Base-by-base conservation (phyloP, 208 protist genomes). In the Acanthamoeba lenticulata region DNA sequence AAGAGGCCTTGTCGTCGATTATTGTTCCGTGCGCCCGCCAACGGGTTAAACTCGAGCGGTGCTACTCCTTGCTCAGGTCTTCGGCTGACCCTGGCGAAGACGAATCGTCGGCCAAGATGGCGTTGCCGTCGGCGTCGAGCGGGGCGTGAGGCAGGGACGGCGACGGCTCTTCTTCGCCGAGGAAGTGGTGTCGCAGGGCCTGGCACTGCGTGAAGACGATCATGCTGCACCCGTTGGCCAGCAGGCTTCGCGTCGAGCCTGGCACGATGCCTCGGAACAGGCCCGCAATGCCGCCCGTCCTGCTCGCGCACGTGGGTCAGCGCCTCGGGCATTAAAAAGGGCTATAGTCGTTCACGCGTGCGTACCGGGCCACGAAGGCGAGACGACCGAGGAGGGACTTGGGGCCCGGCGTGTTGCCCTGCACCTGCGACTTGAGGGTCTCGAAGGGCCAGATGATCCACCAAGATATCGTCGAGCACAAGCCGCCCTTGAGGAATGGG, bases 371-470 rank as follows among this genome's bases (percentile, higher is more conserved):
- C 5, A 94, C 77, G 32, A 52, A 77, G 34, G 47, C 55, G 42
- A 94, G 72, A 17, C 93, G 45, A 19, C 42, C 24, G n/a, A 42
- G 57, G 36, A 94, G 19, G 57, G 40, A 32, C 34, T 94, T 65
- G 24, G 93, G 93, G 2, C 93, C 93, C 29, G 93, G 93, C 19
- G 93, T 94, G 79, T 93, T 93, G 24, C 74, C 93, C 90, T 94
- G 93, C 19, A 94, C 74, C 32, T 94, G 93, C 40, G 93, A 94
- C 60, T 94, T 94, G 67, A 94, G 47, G 44, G 81, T 92, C 57
- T 94, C 93, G 74, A 94, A 94, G 15, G 93, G 93, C 93, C 93
- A 94, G 44, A 94, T 83, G 38, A 94, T 47, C 65, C 74, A 91
- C 93, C 93, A 94, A 40, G 74, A 90, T 1, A 93, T 34, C 40